Percentiles rank a stretch among this genome's conserved stretches.
Evolutionary conservation across 2,329 filamentous ascomycete genomes (phyloP).

Genomic region (Incumbomyces delicatus): DNA sequence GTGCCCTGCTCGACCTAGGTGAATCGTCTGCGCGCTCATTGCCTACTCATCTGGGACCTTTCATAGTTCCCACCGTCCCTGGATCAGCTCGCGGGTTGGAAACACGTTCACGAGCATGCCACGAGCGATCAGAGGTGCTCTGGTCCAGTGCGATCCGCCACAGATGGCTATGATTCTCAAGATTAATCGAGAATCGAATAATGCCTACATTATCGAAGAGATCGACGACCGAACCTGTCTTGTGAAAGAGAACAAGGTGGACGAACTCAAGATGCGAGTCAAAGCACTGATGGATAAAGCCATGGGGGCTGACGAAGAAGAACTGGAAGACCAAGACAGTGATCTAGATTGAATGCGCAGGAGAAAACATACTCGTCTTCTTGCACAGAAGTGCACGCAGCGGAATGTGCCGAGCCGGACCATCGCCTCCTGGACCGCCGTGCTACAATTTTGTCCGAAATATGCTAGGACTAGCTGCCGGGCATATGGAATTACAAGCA

Average conservation of each 20-base stretch:
- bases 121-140: constrained; percentile 20
- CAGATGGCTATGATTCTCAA: constrained; percentile 23
- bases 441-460: too few relatives aligned
- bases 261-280: constrained; percentile 21
- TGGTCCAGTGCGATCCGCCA: constrained; percentile 22
- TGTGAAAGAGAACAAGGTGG: constrained; percentile 22
- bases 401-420: too few relatives aligned
- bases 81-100: too few relatives aligned
- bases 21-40: too few relatives aligned
- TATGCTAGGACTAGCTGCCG: too few relatives aligned
- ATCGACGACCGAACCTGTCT: constrained; percentile 22
- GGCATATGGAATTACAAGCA: too few relatives aligned
- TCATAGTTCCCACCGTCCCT: too few relatives aligned
- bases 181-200: constrained; percentile 20
- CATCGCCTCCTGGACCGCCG: too few relatives aligned
- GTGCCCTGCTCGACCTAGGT: too few relatives aligned
- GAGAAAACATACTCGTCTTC: background rate
- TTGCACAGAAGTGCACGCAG: too few relatives aligned
- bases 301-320: constrained; percentile 21
- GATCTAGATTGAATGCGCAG: constrained; percentile 28
- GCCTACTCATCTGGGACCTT: too few relatives aligned
- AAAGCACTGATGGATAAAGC: constrained; percentile 21
- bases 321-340: constrained; percentile 20
- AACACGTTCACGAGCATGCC: constrained; percentile 12
- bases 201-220: constrained; percentile 21